Evolutionary conservation across 2,329 filamentous ascomycete species (phyloP), one percentile per base, ranked within the genome.

Genomic region (Epichloe glyceriae): DNA sequence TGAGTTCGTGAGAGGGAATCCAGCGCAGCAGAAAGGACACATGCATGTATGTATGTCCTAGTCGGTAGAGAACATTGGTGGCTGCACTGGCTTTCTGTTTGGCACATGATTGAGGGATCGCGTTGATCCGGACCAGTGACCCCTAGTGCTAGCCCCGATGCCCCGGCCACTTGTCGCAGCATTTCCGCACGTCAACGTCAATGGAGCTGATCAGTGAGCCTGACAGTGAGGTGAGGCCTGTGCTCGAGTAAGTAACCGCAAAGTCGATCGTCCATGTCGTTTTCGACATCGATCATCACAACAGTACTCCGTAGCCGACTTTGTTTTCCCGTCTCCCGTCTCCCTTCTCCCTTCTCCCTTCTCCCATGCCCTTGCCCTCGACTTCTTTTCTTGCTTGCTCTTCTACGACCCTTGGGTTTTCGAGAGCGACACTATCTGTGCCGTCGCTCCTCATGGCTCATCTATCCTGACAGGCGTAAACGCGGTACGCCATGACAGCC

Each of bases 401-500:
- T 43, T 48, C 8, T 53, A 46, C 47, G 39, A 47, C 40, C n/a
- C 34, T 57, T 49, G 5, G 19, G 5, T n/a, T 20, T 14, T 33
- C 10, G 30, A 17, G 49, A 40, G 37, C 42, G 49, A 46, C 42
- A 26, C 47, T 2, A 15, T n/a, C 35, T 38, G 34, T 46, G 38
- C 50, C 51, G 46, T 51, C 46, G 39, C 46, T 49, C 51, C 52
- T 50, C 56, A 52, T 52, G 53, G 55, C 54, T 51, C 61, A 61
- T 57, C 59, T 55, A 55, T 55, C 53, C 54, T 61, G 56, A 62
- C 55, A 56, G 57, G 54, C 40, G 49, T 47, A 34, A 39, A 55
- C 51, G 51, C 52, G 35, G 55, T 50, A 49, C 52, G 52, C 49
- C 44, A 52, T 45, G 49, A 42, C 51, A 19, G 35, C 47, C 44